Base-by-base conservation (phyloP, 1,284 basidiomycete species). In the Ganoderma multipileum region DNA sequence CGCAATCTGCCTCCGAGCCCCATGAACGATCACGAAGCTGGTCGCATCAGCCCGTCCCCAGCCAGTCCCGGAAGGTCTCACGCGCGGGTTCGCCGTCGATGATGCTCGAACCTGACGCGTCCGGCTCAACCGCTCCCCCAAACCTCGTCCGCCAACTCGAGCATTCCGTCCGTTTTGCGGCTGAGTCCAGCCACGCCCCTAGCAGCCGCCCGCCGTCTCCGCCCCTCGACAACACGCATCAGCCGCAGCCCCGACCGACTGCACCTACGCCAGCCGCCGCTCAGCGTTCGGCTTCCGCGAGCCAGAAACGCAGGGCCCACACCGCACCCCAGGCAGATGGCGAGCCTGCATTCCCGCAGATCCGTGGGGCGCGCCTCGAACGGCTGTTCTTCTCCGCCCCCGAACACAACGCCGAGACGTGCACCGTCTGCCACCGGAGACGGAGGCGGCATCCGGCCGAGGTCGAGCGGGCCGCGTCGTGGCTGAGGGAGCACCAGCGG, bases 371-470 rank as follows among this genome's bases (percentile, higher is more conserved):
- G 58, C 87, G 85, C 50, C 85, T 95, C 55, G 94, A 96, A 76
- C 84, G 86, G 0, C 81, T 95, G 63, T 96, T 96, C 82, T 95
- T 95, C 81, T 89, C 91, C 68, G 90, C 87, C 0, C 90, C 89
- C 1, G 89, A 88, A 47, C 92, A 94, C 73, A 87, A 93, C 70
- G 82, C 84, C 18, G 84, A 84, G 67, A 92, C 89, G 0, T 94
- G 92, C 74, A 86, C 83, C 2, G 84, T 88, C 55, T 94, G 92
- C 72, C 86, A 86, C 74, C 81, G 87, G 33, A 81, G 82, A 30
- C 77, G 79, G 18, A 55, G 74, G 66, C 41, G 72, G 61, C 52
- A 65, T 18, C 68, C 65, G 2, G 69, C 57, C 38, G 72, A 69
- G 16, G 73, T 73, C 33, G 66, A 68, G 55, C 69, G 71, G 20